Base-by-base conservation (phyloP, 176 grass and related monocot species). In the Avena eriantha region DNA sequence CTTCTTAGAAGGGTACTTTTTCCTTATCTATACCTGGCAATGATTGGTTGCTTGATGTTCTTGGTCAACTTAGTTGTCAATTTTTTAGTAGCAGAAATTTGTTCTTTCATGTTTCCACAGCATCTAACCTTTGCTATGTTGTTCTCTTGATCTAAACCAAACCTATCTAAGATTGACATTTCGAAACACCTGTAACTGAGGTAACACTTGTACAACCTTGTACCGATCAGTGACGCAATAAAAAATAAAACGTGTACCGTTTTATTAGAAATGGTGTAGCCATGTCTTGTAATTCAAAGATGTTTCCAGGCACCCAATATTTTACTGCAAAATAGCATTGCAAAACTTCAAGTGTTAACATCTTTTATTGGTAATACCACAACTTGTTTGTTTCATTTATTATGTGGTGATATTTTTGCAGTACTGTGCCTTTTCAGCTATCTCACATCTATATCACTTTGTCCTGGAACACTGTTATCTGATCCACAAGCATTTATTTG, bases 1-100 rank as follows among this genome's bases (percentile, higher is more conserved):
- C 85, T 98, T 4, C 96, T 98, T 76, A 89, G 96, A 80, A 98
- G 91, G 92, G 96, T 98, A 90, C 43, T 49, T 43, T 6, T 17
- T 72, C 10, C 31, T 85, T 34, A 13, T 21, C 55, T 86, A 74
- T 78, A 16, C 39, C 45, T 26, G 18, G 43, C 3, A 29, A 54
- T 57, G 2, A 76, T 66, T 46, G 16, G 22, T 55, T 84, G 45
- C 4, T 5, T 80, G 46, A 34, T 4, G 16, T 19, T 83, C 5
- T 73, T 66, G 47, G 5, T 84, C 31, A 16, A 76, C 39, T 22
- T 82, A 26, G 1, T 54, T 34, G 2, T 16, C 14, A 24, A 15
- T 54, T 54, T 83, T 83, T 82, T 22, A 13, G 50, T 61, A 47
- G 3, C 13, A 76, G 22, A 47, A 50, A 18, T 68, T 68, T 17